A percentile compares a stretch with the other conserved stretches of the same genome.
Conservation (phyloP, 2,329 filamentous ascomycete species). For the Leptographium galeiforme region DNA sequence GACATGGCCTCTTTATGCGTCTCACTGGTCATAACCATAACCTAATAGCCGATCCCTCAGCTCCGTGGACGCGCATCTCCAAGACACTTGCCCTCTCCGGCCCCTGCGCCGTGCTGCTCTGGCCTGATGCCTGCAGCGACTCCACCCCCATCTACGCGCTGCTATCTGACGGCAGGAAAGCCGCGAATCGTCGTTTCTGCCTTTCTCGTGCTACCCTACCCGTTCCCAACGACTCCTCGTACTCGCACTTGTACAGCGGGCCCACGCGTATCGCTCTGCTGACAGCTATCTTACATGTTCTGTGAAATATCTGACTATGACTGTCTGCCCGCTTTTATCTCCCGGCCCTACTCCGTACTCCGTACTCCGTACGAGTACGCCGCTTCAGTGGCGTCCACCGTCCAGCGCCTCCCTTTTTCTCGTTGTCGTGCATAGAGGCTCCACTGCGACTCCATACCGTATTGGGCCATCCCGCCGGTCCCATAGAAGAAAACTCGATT, state of each 20-base stretch:
- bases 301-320: too few species aligned
- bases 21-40: neutral
- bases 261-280: too few species aligned
- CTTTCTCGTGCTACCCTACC: too few species aligned
- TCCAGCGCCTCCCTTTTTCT: neutral
- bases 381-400: neutral
- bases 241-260: too few species aligned
- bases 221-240: too few species aligned
- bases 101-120: neutral
- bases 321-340: too few species aligned
- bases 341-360: neutral
- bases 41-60: neutral
- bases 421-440: neutral
- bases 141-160: neutral
- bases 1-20: too few species aligned
- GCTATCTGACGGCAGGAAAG: too few species aligned
- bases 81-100: neutral
- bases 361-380: too few species aligned
- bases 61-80: neutral
- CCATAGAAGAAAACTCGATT: neutral
- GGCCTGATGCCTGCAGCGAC: neutral
- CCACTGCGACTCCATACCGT: neutral
- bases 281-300: too few species aligned
- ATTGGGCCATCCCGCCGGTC: neutral
- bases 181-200: too few species aligned